A percentile compares a stretch with the other conserved stretches of the same genome.
phyloP scores from a whole-genome alignment of 768 basidiomycete genomes.

The Sarcodon sp. region DNA sequence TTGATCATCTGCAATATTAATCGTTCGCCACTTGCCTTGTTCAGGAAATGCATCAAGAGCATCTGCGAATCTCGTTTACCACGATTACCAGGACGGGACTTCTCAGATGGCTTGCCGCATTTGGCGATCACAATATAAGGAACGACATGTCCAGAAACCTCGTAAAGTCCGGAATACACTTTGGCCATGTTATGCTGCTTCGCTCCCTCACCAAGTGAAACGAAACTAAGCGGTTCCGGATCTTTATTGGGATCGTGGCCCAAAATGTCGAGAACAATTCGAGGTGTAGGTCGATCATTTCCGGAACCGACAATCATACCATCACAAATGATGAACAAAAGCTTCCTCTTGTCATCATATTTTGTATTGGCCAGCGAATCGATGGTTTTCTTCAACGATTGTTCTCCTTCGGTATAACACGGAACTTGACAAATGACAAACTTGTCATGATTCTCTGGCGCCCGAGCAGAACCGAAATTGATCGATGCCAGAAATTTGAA shows the following conservation, averaged over 20 bases:
- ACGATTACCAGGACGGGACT: conserved; percentile 88
- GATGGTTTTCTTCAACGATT: conserved; percentile 76
- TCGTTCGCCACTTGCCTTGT: conserved; percentile 47
- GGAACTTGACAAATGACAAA: conserved; percentile 97
- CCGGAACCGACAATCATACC: conserved; percentile 97
- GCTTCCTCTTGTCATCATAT: conserved; percentile 97
- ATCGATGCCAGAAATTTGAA: conserved; percentile 94
- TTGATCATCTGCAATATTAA: no score
- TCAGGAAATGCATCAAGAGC: conserved; percentile 93
- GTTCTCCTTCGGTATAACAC: conserved; percentile 94
- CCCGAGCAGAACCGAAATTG: conserved; percentile 66
- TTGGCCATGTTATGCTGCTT: conserved; percentile 99
- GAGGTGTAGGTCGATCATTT: conserved; percentile 91
- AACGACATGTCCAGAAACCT: conserved; percentile 88
- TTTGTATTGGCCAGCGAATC: conserved; percentile 90
- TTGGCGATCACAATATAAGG: conserved; percentile 91
- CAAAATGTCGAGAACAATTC: conserved; percentile 93
- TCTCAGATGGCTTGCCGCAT: conserved; percentile 90
- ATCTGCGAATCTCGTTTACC: conserved; percentile 99
- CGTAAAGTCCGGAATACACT: conserved; percentile 92
- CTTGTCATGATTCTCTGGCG: conserved; percentile 93
- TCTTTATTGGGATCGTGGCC: conserved; percentile 89
- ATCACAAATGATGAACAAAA: conserved; percentile 89
- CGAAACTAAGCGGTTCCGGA: conserved; percentile 90
- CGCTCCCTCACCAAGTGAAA: conserved; percentile 86